Evolutionary conservation across 495 filamentous ascomycete genomes (phyloP).

Genomic region (Darksidea phi): DNA sequence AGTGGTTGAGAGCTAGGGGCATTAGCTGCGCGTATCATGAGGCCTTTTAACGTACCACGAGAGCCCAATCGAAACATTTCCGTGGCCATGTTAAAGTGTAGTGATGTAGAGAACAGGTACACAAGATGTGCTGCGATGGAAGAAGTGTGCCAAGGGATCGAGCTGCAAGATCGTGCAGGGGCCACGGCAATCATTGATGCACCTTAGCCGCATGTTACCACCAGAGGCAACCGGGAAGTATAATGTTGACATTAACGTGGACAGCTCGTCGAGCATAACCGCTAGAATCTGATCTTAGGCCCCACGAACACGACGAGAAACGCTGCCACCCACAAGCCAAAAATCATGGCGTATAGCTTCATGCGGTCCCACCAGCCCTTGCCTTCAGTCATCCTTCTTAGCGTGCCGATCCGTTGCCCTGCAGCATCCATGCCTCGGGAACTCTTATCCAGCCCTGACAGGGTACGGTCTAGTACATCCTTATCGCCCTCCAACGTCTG

Average conservation of each 20-base stretch:
- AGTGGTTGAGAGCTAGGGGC: conserved; percentile 76
- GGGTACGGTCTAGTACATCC: conserved; percentile 64
- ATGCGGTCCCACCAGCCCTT: conserved; percentile 84
- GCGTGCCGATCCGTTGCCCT: conserved; percentile 66
- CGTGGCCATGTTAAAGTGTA: conserved; percentile 48
- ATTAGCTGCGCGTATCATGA: conserved; percentile 18
- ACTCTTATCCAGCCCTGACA: conserved; percentile 73
- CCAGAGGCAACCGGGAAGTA: too few relatives aligned
- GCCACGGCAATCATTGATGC: too few relatives aligned
- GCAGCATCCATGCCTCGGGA: conserved; percentile 71
- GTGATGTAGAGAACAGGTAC: not conserved
- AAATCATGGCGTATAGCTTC: conserved; percentile 80
- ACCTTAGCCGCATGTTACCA: too few relatives aligned
- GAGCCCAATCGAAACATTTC: conserved; percentile 64
- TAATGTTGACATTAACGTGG: too few relatives aligned
- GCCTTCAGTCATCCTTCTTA: conserved; percentile 76
- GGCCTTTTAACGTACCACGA: conserved; percentile 49
- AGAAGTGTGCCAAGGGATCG: conserved; percentile 28
- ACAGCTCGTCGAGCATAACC: not conserved
- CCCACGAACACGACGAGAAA: conserved; percentile 74
- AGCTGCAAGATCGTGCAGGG: conserved; percentile 24
- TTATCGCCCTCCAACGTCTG: conserved; percentile 69
- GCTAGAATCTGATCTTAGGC: conserved; percentile 83
- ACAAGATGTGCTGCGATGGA: conserved; percentile 1
- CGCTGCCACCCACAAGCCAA: conserved; percentile 70